phyloP scores from a whole-genome alignment of 192 early-diverging fungal species.

The Spizellomyces sp. region DNA sequence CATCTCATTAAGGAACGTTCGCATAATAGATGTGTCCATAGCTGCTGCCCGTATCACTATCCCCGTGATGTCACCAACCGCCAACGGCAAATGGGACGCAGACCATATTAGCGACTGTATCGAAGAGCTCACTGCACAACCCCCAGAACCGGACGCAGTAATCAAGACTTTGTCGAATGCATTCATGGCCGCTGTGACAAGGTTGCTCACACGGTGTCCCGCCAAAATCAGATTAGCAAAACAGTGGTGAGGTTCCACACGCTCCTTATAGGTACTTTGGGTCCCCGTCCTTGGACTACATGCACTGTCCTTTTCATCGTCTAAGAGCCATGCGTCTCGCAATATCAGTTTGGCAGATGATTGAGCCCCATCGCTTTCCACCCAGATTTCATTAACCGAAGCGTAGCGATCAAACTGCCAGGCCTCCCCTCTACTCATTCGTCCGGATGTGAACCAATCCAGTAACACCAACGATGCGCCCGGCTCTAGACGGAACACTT shows the following conservation, averaged over 20 bases:
- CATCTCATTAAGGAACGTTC: slow-evolving; percentile 21
- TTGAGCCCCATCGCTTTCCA: neutral
- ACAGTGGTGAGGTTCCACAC: slow-evolving; percentile 59
- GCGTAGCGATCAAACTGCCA: slow-evolving; percentile 71
- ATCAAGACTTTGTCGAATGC: slow-evolving; percentile 22
- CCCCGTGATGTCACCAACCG: slow-evolving; percentile 8
- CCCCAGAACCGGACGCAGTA: slow-evolving; percentile 10
- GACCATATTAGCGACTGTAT: slow-evolving; percentile 20
- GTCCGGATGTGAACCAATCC: slow-evolving; percentile 85
- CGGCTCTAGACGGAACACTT: slow-evolving; percentile 52
- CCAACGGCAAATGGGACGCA: slow-evolving; percentile 5
- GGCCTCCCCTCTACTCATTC: slow-evolving; percentile 69
- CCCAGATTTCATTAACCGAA: slow-evolving; percentile 46
- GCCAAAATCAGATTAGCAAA: slow-evolving; percentile 67
- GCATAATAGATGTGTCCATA: slow-evolving; percentile 28
- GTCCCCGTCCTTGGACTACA: neutral
- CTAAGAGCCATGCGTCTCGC: slow-evolving; percentile 48
- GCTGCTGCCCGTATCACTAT: slow-evolving; percentile 29
- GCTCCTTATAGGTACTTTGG: slow-evolving; percentile 39
- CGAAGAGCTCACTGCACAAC: neutral
- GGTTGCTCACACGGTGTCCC: slow-evolving; percentile 35
- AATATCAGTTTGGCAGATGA: slow-evolving; percentile 34
- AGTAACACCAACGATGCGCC: slow-evolving; percentile 66
- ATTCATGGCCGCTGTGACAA: neutral
- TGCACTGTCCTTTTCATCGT: slow-evolving; percentile 49